Base-by-base conservation (phyloP, 1,284 basidiomycete genomes). In the Ceratobasidium sp. region DNA sequence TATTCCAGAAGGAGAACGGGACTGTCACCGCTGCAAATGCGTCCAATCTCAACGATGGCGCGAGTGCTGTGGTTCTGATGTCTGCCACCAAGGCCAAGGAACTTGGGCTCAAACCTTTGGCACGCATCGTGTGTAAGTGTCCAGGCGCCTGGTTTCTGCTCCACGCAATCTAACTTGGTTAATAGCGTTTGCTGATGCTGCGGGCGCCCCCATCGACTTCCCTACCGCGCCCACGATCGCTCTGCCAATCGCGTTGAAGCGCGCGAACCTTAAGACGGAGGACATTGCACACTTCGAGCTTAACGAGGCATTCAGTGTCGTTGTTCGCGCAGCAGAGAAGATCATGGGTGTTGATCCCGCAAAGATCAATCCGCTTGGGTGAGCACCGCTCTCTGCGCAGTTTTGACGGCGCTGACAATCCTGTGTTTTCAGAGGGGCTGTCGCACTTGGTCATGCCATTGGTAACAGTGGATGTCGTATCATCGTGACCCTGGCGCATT, bases 301-400 rank as follows among this genome's bases (percentile, higher is more conserved):
- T 83, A 99, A 99, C 84, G 98, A 97, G 83, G 98, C 97, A 19
- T 99, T 99, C 87, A 96, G 96, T 0, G 94, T 95, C 43, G 97
- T 98, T 79, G 92, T 95, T 80, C 89, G 93, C 63, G 90, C 96
- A 68, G 94, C 94, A 1, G 95, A 98, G 84, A 93, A 97, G 84
- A 88, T 94, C 54, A 87, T 98, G 76, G 88, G 87, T 75, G 87
- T 99, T 76, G 91, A 95, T 81, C 88, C 92, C 39, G 87, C 88
- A 76, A 98, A 97, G 86, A 90, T 98, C 81, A 99, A 99, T 83
- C 87, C 94, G 75, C 90, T 95, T 80, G 96, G 96, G 89, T 94
- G 81, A 43, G 89, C 83, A 61, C 74, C 49, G 66, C 31, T 39
- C 29, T 46, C 53, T 59, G 53, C 66, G 74, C 54, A 39, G 53